Evolutionary conservation across 306 rosid genomes (phyloP).

Genomic region (Cercis canadensis): DNA sequence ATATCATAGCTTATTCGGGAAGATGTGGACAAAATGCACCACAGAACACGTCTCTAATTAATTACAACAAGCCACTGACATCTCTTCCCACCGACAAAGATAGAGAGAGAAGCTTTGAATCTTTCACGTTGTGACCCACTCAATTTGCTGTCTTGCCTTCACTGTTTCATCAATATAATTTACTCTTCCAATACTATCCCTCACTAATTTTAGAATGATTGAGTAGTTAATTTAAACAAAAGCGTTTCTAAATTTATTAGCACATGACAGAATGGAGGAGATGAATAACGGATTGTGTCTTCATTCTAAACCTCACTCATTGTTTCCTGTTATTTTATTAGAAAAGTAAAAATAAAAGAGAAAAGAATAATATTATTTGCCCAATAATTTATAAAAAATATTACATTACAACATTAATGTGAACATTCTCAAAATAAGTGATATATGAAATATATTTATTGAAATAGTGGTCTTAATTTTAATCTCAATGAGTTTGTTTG

Average conservation of each 20-base stretch:
- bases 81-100: constrained; percentile 6
- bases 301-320: background rate
- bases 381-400: no score
- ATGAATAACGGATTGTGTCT: background rate
- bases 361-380: no score
- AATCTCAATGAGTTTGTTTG: no score
- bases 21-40: no score
- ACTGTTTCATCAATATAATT: background rate
- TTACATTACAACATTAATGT: no score
- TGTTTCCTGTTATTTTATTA: background rate
- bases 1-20: no score
- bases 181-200: constrained; percentile 32
- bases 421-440: no score
- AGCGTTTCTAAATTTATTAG: background rate
- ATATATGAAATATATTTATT: no score
- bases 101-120: background rate
- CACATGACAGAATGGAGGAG: background rate
- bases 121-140: background rate
- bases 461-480: no score
- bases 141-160: background rate
- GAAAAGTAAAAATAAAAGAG: background rate
- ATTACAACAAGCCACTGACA: background rate
- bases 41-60: no score
- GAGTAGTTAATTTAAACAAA: background rate
- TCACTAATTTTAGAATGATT: background rate